Evolutionary conservation across 805 yeast genomes (phyloP), one percentile per base, ranked within the genome.

Genomic region (Babjeviella inositovora): DNA sequence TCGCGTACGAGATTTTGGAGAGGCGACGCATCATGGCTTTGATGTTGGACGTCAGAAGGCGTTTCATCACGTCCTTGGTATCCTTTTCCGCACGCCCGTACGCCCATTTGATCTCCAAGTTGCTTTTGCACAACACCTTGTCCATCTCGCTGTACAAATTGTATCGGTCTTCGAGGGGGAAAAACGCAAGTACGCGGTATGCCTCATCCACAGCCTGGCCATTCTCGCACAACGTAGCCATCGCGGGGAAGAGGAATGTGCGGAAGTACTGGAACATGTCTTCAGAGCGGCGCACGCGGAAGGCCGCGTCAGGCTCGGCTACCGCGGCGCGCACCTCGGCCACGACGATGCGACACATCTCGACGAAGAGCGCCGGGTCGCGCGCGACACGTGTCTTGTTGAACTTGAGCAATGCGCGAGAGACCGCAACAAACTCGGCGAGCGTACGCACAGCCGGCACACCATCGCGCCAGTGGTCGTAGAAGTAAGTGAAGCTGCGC

Each of bases 1-100:
- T 81, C 1, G 76, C 49, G 28, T 68, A 71, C 11, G 84, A 63
- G 8, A 81, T 56, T 32, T 72, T 70, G 1, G 92, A 75, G 13
- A 87, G 50, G 21, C 67, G 57, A 30, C 84, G 58, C 65, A 75
- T 74, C 64, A 79, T 73, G 12, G 68, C 64, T 13, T 61, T 55
- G 2, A 77, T 72, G 30, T 80, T 84, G 30, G 80, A 85, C 21
- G 73, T 74, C 11, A 93, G 80, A 13, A 87, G 54, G 27, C 95
- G 57, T 39, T 87, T 85, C 32, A 87, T 49, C 3, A 73, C 59
- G 38, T 70, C 73, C 37, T 74, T 81, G 1, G 93, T 79, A 18
- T 74, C 67, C 40, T 77, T 81, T 38, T 75, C 90, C 1, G 92
- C 75, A 27, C 56, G 65, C 9, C 65, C 63, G 26, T 65, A 64